These are phyloP conservation scores for Aspergillus bombycis DNA, from an alignment of 2,329 filamentous ascomycete genomes.

Conservation along the genomic window DNA sequence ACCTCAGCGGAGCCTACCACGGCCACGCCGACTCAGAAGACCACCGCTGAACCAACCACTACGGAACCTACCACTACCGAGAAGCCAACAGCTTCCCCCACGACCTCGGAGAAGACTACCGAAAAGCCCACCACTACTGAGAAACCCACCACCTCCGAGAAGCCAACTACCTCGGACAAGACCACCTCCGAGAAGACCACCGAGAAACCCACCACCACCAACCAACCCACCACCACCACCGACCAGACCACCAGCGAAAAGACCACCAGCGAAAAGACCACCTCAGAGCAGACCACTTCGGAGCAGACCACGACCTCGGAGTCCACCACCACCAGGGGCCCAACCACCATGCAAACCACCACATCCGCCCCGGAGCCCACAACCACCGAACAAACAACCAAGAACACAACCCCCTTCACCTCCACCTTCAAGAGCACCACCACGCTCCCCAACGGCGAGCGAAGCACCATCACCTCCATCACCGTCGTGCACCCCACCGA, in stretches of 20 bases:
- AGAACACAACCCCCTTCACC: conserved; percentile 35
- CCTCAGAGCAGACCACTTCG: conserved; percentile 6
- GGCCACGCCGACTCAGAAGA: conserved; percentile 16
- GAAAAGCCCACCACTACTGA: conserved; percentile 14
- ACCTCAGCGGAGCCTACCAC: conserved; percentile 14
- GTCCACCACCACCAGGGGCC: conserved; percentile 23
- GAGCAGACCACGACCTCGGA: conserved; percentile 24
- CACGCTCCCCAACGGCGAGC: conserved; percentile 45
- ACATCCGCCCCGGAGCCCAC: conserved; percentile 15
- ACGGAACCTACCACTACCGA: conserved; percentile 20
- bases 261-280: conserved; percentile 8
- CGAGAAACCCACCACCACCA: conserved; percentile 19
- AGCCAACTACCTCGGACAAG: conserved; percentile 13
- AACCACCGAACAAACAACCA: conserved; percentile 26
- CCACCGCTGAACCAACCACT: conserved; percentile 14
- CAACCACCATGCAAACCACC: conserved; percentile 22
- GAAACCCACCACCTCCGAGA: conserved; percentile 19
- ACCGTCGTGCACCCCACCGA: conserved; percentile 45
- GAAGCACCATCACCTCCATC: conserved; percentile 49
- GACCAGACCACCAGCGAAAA: neutral
- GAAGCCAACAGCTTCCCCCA: conserved; percentile 11
- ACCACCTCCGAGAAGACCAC: conserved; percentile 17
- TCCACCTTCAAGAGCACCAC: conserved; percentile 46
- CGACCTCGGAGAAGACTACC: conserved; percentile 7
- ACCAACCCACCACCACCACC: neutral